These are phyloP conservation scores for Chrysanthemum makinoi DNA, from an alignment of 129 eudicot genomes.

Conservation along the genomic window DNA sequence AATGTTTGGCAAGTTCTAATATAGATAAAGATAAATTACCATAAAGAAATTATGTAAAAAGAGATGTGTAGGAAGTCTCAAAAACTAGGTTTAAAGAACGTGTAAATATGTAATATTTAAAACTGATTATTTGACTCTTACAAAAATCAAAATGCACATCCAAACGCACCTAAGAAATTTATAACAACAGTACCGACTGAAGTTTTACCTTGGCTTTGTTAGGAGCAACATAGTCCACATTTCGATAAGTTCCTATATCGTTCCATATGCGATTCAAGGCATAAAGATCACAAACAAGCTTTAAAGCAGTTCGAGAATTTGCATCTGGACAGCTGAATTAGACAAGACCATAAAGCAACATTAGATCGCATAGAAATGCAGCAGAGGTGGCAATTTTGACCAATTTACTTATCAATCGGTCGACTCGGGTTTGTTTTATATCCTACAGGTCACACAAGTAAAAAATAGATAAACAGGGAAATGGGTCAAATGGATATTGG, in stretches of 20 bases:
- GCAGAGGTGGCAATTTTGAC: constrained; percentile 4
- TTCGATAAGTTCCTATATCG: constrained; percentile 94
- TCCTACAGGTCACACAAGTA: not conserved
- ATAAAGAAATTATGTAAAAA: too few relatives aligned
- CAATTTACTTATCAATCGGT: not conserved
- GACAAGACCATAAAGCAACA: not conserved
- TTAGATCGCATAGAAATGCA: constrained; percentile 3
- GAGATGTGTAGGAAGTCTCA: too few relatives aligned
- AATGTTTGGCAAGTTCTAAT: too few relatives aligned
- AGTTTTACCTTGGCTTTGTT: constrained; percentile 91
- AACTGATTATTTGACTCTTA: not conserved
- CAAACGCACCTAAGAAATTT: not conserved
- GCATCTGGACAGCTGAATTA: constrained; percentile 83
- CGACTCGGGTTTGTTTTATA: not conserved
- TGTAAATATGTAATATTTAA: too few relatives aligned
- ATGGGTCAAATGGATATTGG: not conserved
- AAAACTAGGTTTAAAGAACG: too few relatives aligned
- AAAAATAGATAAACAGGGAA: not conserved
- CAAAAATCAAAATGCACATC: not conserved
- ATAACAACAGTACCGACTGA: not conserved
- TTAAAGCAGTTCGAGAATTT: constrained; percentile 75
- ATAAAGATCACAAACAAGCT: constrained; percentile 91
- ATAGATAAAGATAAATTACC: too few relatives aligned
- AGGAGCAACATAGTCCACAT: constrained; percentile 97
- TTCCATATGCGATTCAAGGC: constrained; percentile 94